Evolutionary conservation across 176 grass and related monocot species (phyloP).

Genomic region (Triticum aestivum): IWGSC_CS_RefSeq_v2.1 NC_057795.1:269604205-269604704

Average conservation of each 20-base stretch:
- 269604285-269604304: not conserved
- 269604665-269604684: slow-evolving; percentile 84
- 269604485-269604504: slow-evolving; percentile 79
- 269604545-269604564: slow-evolving; percentile 87
- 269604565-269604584: slow-evolving; percentile 94
- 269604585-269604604: slow-evolving; percentile 92
- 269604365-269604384: not conserved
- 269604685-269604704: slow-evolving; percentile 65
- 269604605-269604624: slow-evolving; percentile 74
- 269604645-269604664: slow-evolving; percentile 92
- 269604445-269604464: slow-evolving; percentile 77
- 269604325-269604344: not conserved
- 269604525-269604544: slow-evolving; percentile 83
- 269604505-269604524: slow-evolving; percentile 92
- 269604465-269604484: slow-evolving; percentile 72
- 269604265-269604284: not conserved
- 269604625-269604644: slow-evolving; percentile 85
- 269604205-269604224: slow-evolving; percentile 16
- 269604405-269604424: slow-evolving; percentile 83
- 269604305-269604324: not conserved
- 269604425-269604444: slow-evolving; percentile 64
- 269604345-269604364: not conserved
- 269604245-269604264: not conserved
- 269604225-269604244: not conserved
- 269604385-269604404: not conserved